Conservation (phyloP, 148 eudicot species). For the Rhododendron ovatum region DNA sequence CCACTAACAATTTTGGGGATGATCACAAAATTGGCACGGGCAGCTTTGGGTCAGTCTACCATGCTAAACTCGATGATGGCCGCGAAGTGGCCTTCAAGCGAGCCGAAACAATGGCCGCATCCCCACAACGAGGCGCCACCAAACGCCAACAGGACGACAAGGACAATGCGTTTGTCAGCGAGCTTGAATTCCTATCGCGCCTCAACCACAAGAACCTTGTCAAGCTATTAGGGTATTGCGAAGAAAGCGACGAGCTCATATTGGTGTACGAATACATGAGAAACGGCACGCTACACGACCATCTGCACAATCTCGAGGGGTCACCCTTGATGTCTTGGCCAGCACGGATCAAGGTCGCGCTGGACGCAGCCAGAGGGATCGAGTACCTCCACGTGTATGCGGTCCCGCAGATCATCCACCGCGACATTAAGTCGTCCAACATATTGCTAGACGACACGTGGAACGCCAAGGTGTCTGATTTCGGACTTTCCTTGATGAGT, state of each 20-base stretch:
- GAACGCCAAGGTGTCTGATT: constrained; percentile 87
- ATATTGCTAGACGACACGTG: constrained; percentile 61
- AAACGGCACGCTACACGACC: constrained; percentile 68
- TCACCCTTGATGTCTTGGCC: constrained; percentile 59
- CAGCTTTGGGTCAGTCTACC: constrained; percentile 83
- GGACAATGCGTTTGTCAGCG: constrained; percentile 63
- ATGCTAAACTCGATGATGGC: constrained; percentile 45
- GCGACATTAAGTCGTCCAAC: constrained; percentile 89
- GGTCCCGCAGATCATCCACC: constrained; percentile 70
- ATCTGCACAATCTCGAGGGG: constrained; percentile 50
- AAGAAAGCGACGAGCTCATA: constrained; percentile 55
- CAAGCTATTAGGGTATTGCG: constrained; percentile 57
- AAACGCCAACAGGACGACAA: constrained; percentile 52
- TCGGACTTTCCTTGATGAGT: constrained; percentile 73
- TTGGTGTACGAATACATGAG: constrained; percentile 72
- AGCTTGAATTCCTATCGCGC: constrained; percentile 70
- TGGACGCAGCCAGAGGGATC: constrained; percentile 87
- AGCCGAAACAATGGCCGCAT: constrained; percentile 33
- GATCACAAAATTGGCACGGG: constrained; percentile 64
- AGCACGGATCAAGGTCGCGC: constrained; percentile 53
- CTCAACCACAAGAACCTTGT: constrained; percentile 85
- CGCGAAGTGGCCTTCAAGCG: constrained; percentile 73
- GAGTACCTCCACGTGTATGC: constrained; percentile 84
- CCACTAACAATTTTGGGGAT: constrained; percentile 65
- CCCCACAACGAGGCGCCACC: background rate